Percentiles rank a stretch among this genome's conserved stretches.
Conservation (phyloP, 2,329 filamentous ascomycete species). For the Aphanocladium album region DNA sequence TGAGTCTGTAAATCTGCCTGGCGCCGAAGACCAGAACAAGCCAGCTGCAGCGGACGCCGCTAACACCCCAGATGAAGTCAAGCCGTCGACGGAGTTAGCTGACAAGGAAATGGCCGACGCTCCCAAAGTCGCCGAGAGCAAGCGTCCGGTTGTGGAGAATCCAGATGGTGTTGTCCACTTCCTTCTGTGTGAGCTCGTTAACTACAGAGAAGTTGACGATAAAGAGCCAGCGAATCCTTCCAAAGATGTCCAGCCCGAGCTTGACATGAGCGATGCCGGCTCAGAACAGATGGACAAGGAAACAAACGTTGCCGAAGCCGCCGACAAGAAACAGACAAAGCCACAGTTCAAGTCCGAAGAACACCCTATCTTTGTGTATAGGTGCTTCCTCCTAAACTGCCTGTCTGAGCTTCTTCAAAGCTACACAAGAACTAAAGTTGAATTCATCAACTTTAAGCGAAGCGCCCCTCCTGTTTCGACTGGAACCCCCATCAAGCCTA, state of each 20-base stretch:
- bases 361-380: slow-evolving; percentile 93
- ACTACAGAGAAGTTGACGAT: slow-evolving; percentile 89
- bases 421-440: slow-evolving; percentile 92
- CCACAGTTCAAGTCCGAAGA: slow-evolving; percentile 82
- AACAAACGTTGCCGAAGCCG: slow-evolving; percentile 31
- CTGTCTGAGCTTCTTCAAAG: slow-evolving; percentile 84
- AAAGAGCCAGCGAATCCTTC: slow-evolving; percentile 52
- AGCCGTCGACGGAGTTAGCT: slow-evolving; percentile 53
- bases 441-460: slow-evolving; percentile 98
- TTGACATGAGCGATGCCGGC: slow-evolving; percentile 22
- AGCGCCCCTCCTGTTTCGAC: slow-evolving; percentile 79
- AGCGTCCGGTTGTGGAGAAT: slow-evolving; percentile 81
- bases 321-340: slow-evolving; percentile 63
- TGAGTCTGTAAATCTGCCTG: slow-evolving; percentile 15
- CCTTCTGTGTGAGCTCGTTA: slow-evolving; percentile 83
- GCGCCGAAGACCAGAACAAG: slow-evolving; percentile 13
- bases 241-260: slow-evolving; percentile 38
- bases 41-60: slow-evolving; percentile 15
- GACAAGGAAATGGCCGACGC: slow-evolving; percentile 60
- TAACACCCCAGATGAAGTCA: slow-evolving; percentile 40
- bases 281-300: slow-evolving; percentile 27
- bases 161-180: slow-evolving; percentile 95
- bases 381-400: slow-evolving; percentile 90
- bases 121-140: slow-evolving; percentile 64
- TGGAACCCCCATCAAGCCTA: slow-evolving; percentile 87